Base-by-base conservation (phyloP, 495 filamentous ascomycete species). In the Xylaria bambusicola region DNA sequence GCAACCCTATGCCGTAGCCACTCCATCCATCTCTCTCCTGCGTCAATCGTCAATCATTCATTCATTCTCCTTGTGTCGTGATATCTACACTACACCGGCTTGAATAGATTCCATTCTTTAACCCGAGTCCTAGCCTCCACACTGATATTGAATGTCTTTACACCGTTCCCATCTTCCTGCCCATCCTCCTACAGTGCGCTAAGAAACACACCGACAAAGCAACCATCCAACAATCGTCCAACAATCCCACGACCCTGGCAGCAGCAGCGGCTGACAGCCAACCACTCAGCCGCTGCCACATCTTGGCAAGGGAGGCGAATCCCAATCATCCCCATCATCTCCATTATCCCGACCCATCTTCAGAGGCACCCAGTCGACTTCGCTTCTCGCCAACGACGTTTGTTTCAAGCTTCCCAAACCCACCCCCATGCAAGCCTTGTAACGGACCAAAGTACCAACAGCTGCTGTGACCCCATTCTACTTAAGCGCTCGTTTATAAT, bases 241-340 rank as follows among this genome's bases (percentile, higher is more conserved):
- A n/a, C n/a, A 33, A 33, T 33, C 31, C 31, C 10, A 38, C 36
- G 36, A 15, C 3, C 36, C 36, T 3, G 12, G 13, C 31, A 31
- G 1, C 20, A 5, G 17, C 44, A 21, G 21, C 45, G 33, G 17
- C 46, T 29, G 13, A 40, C 33, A 48, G 26, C 54, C 54, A 56
- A 56, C 54, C 54, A 48, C 48, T 48, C 54, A 48, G 54, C 42
- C 44, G 42, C 54, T 36, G 42, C 54, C 20, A 38, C 26, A n/a
- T 47, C 54, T 56, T 47, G 54, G 54, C 54, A 26, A 15, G n/a
- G 27, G 33, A 15, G 35, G 33, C 54, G 29, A 48, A 56, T 44
- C 36, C 21, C 8, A 23, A 38, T 33, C 29, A 13, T 8, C n/a
- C 23, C n/a, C n/a, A n/a, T n/a, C n/a, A n/a, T n/a, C n/a, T n/a